These are phyloP conservation scores for Trapa bicornis DNA, from an alignment of 345 rosid species.

Conservation along the genomic window DNA sequence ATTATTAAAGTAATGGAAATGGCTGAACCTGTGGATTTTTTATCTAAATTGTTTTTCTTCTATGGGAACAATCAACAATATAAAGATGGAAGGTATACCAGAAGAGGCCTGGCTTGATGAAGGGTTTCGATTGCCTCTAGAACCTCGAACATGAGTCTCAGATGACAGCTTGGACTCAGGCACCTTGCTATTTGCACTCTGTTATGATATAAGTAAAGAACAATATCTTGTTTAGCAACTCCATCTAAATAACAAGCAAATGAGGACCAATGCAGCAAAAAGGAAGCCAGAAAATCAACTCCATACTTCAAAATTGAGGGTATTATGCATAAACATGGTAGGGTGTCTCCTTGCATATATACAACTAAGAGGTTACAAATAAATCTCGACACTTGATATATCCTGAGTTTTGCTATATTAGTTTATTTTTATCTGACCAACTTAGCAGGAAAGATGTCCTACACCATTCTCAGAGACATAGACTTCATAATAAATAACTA, in stretches of 20 bases:
- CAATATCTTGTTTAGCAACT: background rate
- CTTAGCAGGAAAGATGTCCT: background rate
- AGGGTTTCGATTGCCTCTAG: slow-evolving; percentile 35
- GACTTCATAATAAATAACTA: background rate
- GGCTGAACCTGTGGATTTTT: background rate
- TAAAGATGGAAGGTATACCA: slow-evolving; percentile 17
- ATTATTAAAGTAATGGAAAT: background rate
- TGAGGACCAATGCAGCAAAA: background rate
- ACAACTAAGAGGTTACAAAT: background rate
- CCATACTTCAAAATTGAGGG: background rate
- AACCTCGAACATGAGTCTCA: slow-evolving; percentile 24
- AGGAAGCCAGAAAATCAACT: background rate
- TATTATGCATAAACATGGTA: background rate
- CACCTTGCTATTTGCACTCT: slow-evolving; percentile 19
- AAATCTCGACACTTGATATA: background rate
- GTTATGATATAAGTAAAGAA: background rate
- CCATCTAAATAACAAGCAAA: background rate
- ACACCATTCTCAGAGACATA: background rate
- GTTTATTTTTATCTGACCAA: background rate
- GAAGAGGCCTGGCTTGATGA: slow-evolving; percentile 24
- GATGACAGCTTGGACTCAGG: slow-evolving; percentile 15
- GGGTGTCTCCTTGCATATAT: background rate
- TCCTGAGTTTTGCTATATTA: background rate
- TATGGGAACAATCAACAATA: background rate
- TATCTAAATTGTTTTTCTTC: too few relatives aligned